A percentile compares a stretch with the other conserved stretches of the same genome.
Evolutionary conservation across 1,139 yeast genomes (phyloP).

Genomic region (Yamadazyma friedrichii): DNA sequence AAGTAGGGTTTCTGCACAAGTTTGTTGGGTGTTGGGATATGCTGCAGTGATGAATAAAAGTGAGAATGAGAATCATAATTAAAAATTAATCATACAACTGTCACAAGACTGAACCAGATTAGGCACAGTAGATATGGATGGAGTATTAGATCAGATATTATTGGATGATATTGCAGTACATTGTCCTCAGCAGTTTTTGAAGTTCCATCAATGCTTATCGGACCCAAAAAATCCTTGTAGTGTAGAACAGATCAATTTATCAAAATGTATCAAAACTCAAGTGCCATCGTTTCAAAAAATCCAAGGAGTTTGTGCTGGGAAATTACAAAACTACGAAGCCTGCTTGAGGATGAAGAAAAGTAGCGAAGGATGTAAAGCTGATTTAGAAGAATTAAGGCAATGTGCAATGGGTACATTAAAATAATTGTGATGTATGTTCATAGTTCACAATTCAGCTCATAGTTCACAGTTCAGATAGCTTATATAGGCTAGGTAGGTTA

Average conservation of each 20-base stretch:
- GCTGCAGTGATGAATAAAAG: no score
- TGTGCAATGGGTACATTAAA: constrained; percentile 33
- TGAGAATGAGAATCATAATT: no score
- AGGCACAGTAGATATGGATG: no score
- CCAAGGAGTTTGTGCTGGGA: constrained; percentile 54
- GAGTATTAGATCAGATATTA: constrained; percentile 27
- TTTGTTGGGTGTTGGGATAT: no score
- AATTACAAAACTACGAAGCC: constrained; percentile 57
- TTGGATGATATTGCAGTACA: constrained; percentile 52
- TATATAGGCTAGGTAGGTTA: no score
- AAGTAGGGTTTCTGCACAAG: not conserved
- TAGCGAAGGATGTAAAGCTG: constrained; percentile 37
- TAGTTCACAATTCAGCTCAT: no score
- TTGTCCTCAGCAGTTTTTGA: constrained; percentile 65
- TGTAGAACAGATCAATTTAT: constrained; percentile 49
- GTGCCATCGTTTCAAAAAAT: constrained; percentile 69
- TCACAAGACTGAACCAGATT: no score
- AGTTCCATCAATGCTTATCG: constrained; percentile 64
- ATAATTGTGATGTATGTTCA: no score
- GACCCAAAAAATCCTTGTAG: constrained; percentile 47
- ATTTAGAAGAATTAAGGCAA: constrained; percentile 31
- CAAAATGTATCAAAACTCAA: constrained; percentile 53
- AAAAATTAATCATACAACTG: no score
- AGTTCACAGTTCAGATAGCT: no score
- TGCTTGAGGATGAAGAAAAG: constrained; percentile 45